Percentiles rank a stretch among this genome's conserved stretches.
Conservation (phyloP, 352 stramenopile genomes). For the Pythium brachiatum region DNA sequence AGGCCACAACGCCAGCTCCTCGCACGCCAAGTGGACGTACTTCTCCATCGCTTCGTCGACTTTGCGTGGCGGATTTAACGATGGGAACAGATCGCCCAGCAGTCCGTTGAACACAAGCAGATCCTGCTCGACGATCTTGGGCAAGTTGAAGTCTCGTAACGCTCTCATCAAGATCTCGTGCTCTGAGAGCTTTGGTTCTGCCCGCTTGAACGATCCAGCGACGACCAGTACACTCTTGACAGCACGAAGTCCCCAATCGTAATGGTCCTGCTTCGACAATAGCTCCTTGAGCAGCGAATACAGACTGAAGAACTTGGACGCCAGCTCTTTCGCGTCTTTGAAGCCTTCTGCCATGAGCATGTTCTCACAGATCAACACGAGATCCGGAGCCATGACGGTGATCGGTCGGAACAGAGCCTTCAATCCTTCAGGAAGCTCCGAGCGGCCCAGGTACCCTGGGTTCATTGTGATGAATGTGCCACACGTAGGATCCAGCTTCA, state of each 20-base stretch:
- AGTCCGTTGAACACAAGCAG: slow-evolving; percentile 92
- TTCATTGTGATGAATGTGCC: slow-evolving; percentile 98
- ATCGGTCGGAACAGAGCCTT: slow-evolving; percentile 95
- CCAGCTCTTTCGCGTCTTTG: slow-evolving; percentile 89
- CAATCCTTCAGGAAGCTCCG: slow-evolving; percentile 92
- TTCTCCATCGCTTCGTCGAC: slow-evolving; percentile 90
- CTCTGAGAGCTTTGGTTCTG: slow-evolving; percentile 90
- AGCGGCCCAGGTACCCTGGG: slow-evolving; percentile 92
- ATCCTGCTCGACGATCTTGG: slow-evolving; percentile 95
- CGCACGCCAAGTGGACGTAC: slow-evolving; percentile 88
- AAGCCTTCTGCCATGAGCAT: slow-evolving; percentile 97
- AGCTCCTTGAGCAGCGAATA: slow-evolving; percentile 93
- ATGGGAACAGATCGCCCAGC: slow-evolving; percentile 92
- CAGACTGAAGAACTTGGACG: slow-evolving; percentile 94
- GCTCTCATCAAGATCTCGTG: slow-evolving; percentile 93
- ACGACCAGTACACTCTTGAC: slow-evolving; percentile 95
- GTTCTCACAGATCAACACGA: slow-evolving; percentile 97
- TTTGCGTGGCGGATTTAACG: slow-evolving; percentile 84
- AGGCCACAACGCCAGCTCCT: slow-evolving; percentile 85
- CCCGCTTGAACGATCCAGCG: slow-evolving; percentile 91
- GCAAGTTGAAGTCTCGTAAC: slow-evolving; percentile 95
- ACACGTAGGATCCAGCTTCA: slow-evolving; percentile 86
- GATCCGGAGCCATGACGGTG: slow-evolving; percentile 94
- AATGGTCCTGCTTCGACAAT: slow-evolving; percentile 94
- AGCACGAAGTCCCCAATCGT: slow-evolving; percentile 94